Evolutionary conservation across 2,329 filamentous ascomycete genomes (phyloP).

Genomic region (Fusarium poae): DNA sequence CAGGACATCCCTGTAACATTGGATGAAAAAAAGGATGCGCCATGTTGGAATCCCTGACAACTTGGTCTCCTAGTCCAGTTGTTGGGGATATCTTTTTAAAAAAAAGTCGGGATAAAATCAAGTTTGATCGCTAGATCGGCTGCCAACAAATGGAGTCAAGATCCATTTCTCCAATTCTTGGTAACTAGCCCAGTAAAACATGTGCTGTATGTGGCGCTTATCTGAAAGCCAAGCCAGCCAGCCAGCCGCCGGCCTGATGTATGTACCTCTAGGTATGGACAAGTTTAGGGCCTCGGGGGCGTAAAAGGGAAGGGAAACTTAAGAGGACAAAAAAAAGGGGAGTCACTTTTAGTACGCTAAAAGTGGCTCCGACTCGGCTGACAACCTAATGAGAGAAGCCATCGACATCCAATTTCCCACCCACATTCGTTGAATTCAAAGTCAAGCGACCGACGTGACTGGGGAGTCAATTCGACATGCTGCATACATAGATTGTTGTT

Average conservation of each 20-base stretch:
- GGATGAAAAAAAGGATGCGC: slow-evolving; percentile 20
- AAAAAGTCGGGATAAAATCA: slow-evolving; percentile 8
- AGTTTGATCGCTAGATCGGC: slow-evolving; percentile 14
- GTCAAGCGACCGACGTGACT: slow-evolving; percentile 23
- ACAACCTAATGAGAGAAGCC: slow-evolving; percentile 41
- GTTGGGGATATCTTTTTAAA: slow-evolving; percentile 23
- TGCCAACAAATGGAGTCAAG: slow-evolving; percentile 2
- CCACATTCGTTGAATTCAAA: slow-evolving; percentile 42
- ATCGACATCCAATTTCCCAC: slow-evolving; percentile 49
- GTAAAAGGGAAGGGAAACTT: slow-evolving; percentile 19
- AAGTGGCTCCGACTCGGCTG: slow-evolving; percentile 45
- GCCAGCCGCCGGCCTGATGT: background rate
- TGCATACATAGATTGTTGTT: slow-evolving; percentile 15
- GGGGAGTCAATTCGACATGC: slow-evolving; percentile 34
- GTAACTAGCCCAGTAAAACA: background rate
- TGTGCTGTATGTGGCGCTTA: slow-evolving; percentile 31
- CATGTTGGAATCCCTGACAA: slow-evolving; percentile 17
- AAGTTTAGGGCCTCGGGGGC: slow-evolving; percentile 2
- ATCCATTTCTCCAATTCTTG: slow-evolving; percentile 33
- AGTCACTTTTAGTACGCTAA: slow-evolving; percentile 37
- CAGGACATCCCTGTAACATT: slow-evolving; percentile 26
- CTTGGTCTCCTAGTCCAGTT: slow-evolving; percentile 8
- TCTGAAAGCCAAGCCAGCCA: slow-evolving; percentile 12
- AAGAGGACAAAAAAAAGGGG: slow-evolving; percentile 37
- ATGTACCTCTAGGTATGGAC: too few relatives aligned